Conservation (phyloP, 2,329 filamentous ascomycete species). For the Stagonosporopsis cucurbitacearum region DNA sequence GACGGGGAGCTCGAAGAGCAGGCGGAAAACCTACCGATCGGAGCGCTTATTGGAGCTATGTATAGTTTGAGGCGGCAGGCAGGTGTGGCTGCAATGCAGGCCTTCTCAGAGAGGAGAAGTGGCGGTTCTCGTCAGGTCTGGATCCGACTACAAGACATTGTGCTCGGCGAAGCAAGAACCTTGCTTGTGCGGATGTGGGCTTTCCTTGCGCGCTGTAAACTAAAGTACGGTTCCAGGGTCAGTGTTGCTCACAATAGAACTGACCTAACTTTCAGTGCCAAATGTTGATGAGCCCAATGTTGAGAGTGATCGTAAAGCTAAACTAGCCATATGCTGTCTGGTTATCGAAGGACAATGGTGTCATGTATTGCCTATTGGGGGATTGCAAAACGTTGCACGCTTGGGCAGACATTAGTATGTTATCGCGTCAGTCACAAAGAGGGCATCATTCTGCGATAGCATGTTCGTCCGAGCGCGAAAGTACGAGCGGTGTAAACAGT, state of each 20-base stretch:
- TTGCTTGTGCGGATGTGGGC: neutral
- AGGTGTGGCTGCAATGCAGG: slow-evolving; percentile 3
- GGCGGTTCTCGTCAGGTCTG: slow-evolving; percentile 3
- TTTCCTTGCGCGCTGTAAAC: neutral
- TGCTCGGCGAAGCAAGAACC: neutral
- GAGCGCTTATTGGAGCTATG: neutral
- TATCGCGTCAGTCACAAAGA: slow-evolving; percentile 3
- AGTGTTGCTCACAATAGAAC: neutral
- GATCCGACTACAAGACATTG: neutral
- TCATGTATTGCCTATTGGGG: slow-evolving; percentile 13
- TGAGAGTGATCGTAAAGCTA: slow-evolving; percentile 6
- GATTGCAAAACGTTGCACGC: slow-evolving; percentile 1
- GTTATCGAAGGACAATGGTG: slow-evolving; percentile 3
- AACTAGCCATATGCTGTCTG: slow-evolving; percentile 4
- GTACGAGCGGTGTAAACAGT: slow-evolving; percentile 5
- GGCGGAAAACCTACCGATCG: neutral
- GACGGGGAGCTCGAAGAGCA: neutral
- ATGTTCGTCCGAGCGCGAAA: slow-evolving; percentile 1
- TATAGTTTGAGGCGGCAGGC: neutral
- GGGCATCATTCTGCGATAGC: neutral
- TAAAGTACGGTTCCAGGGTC: neutral
- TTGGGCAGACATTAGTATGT: neutral
- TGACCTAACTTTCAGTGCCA: neutral
- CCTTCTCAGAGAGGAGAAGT: neutral
- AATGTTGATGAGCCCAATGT: neutral